Percentiles rank a stretch among this genome's conserved stretches.
These are phyloP conservation scores for Murraya paniculata DNA, from an alignment of 345 rosid genomes.

Conservation along the genomic window DNA sequence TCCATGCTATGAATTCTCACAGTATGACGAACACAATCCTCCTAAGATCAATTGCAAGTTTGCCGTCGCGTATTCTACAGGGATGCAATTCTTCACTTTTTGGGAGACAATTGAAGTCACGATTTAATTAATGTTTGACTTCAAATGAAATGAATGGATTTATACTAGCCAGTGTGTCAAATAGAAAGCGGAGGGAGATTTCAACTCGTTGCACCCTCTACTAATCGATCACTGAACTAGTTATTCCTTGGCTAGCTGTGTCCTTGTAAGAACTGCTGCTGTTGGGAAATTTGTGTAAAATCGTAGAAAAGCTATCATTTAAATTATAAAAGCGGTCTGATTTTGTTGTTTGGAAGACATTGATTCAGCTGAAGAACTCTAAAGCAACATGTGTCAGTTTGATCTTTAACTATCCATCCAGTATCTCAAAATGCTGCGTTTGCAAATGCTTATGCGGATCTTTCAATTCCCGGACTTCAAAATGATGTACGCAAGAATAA, in stretches of 20 bases:
- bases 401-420: no score
- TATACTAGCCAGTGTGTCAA: neutral
- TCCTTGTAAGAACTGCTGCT: neutral
- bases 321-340: neutral
- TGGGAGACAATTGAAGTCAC: neutral
- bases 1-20: neutral
- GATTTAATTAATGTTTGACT: neutral
- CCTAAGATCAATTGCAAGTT: neutral
- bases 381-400: no score
- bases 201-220: neutral
- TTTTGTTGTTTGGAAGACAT: neutral
- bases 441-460: no score
- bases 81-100: neutral
- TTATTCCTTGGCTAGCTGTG: neutral
- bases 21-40: no score
- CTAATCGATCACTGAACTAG: neutral
- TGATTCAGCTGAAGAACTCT: no score
- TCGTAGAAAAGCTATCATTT: neutral
- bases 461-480: no score
- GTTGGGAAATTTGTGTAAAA: neutral
- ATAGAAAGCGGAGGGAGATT: neutral
- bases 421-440: no score
- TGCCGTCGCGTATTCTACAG: conserved; percentile 5
- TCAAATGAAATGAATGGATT: neutral
- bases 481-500: no score